phyloP scores from a whole-genome alignment of 495 filamentous ascomycete species.

The Podospora anserina region DNA sequence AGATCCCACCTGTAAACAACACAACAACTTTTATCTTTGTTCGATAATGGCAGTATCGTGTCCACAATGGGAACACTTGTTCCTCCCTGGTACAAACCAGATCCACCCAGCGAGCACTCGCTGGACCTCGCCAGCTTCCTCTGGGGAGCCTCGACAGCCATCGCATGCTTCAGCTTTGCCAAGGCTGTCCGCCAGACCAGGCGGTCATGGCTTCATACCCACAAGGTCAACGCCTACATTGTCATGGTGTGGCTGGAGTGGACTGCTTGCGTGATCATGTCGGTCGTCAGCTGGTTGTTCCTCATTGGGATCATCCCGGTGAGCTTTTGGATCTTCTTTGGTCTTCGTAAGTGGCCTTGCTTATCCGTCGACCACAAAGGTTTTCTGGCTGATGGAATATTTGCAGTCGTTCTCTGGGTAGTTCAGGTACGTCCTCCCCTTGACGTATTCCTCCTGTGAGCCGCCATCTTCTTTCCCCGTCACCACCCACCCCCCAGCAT shows the following conservation, averaged over 20 bases:
- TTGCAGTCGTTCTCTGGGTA: not conserved
- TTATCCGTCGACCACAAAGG: too few relatives aligned
- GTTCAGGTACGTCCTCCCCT: not conserved
- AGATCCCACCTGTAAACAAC: not conserved
- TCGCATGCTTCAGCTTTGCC: constrained; percentile 20
- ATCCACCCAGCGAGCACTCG: constrained; percentile 8
- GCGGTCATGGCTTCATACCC: constrained; percentile 19
- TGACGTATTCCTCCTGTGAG: too few relatives aligned
- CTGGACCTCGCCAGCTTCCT: constrained; percentile 31
- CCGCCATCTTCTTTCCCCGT: too few relatives aligned
- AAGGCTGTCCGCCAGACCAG: constrained; percentile 31
- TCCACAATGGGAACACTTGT: constrained; percentile 21
- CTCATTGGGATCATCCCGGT: constrained; percentile 23
- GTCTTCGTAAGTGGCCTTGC: not conserved
- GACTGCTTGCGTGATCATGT: constrained; percentile 15
- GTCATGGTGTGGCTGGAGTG: constrained; percentile 34
- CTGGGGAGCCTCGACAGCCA: constrained; percentile 30
- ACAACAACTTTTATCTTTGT: too few relatives aligned
- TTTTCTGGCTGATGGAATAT: too few relatives aligned
- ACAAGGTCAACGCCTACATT: constrained; percentile 26
- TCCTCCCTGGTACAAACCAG: constrained; percentile 24
- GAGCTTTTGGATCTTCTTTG: constrained; percentile 5
- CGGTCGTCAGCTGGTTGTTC: constrained; percentile 30
- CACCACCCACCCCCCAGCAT: not conserved
- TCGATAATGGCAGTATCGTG: not conserved